Percentiles rank a stretch among this genome's conserved stretches.
phyloP scores from a whole-genome alignment of 345 rosid genomes.

The Hypericum perforatum region DNA sequence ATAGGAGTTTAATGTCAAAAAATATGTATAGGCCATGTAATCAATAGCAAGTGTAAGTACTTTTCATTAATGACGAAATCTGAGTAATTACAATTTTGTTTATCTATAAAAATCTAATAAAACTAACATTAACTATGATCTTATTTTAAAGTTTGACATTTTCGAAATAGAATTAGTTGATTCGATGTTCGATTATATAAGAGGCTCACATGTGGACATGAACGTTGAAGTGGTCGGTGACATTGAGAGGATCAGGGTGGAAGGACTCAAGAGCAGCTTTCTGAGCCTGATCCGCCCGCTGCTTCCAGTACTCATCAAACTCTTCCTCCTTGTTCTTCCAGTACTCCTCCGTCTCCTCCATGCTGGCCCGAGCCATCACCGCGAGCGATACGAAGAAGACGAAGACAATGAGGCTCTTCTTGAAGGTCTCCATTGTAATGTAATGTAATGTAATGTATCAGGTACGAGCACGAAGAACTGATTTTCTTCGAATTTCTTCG shows the following conservation, averaged over 20 bases:
- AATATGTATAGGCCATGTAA: too few relatives aligned
- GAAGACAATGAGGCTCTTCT: conserved; percentile 4
- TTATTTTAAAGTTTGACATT: too few relatives aligned
- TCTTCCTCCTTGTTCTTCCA: conserved; percentile 28
- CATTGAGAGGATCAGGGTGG: conserved; percentile 38
- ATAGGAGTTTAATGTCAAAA: too few relatives aligned
- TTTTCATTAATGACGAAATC: too few relatives aligned
- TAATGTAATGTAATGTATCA: too few relatives aligned
- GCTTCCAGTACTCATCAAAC: conserved; percentile 52
- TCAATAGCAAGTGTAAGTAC: too few relatives aligned
- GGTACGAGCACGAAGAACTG: too few relatives aligned
- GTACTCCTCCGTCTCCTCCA: conserved; percentile 40
- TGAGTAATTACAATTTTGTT: too few relatives aligned
- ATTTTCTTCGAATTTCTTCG: too few relatives aligned
- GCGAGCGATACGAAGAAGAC: conserved; percentile 18
- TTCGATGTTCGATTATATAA: neutral
- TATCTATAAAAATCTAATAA: too few relatives aligned
- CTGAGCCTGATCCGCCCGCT: conserved; percentile 28
- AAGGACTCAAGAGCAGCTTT: conserved; percentile 30
- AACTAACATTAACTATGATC: too few relatives aligned
- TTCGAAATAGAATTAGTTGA: too few relatives aligned
- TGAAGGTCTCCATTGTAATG: conserved; percentile 8
- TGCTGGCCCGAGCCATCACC: conserved; percentile 28
- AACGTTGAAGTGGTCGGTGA: conserved; percentile 33
- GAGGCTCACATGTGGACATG: conserved; percentile 32